phyloP scores from a whole-genome alignment of 495 filamentous ascomycete species.

The Xylaria castorea region DNA sequence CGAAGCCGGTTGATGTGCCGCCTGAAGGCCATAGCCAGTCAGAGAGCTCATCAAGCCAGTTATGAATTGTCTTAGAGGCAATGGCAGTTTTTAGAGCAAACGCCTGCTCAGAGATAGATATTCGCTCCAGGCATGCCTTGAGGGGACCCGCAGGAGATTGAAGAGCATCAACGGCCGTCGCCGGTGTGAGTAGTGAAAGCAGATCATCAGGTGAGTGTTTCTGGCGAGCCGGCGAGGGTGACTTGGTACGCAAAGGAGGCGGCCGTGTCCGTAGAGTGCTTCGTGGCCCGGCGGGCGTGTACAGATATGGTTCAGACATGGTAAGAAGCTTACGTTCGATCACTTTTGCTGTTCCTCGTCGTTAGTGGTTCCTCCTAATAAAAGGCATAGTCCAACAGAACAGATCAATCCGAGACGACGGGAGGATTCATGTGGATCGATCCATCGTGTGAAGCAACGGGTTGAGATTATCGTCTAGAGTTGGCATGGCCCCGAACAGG shows the following conservation, averaged over 20 bases:
- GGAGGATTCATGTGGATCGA: constrained; percentile 16
- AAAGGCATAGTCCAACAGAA: constrained; percentile 16
- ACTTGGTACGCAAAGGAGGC: constrained; percentile 36
- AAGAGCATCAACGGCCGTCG: constrained; percentile 51
- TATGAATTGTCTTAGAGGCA: constrained; percentile 73
- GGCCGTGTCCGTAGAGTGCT: constrained; percentile 35
- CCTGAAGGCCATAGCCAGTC: constrained; percentile 73
- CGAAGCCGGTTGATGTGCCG: constrained; percentile 61
- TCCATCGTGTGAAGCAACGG: constrained; percentile 15
- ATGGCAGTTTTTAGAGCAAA: constrained; percentile 77
- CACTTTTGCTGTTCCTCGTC: constrained; percentile 4
- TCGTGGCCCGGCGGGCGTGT: constrained; percentile 36
- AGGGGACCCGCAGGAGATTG: constrained; percentile 61
- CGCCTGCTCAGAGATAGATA: constrained; percentile 69
- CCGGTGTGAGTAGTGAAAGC: constrained; percentile 50
- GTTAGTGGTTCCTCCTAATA: background rate
- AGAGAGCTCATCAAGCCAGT: constrained; percentile 80
- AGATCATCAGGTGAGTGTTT: constrained; percentile 51
- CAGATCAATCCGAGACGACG: constrained; percentile 15
- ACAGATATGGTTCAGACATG: constrained; percentile 39
- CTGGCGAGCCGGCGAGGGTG: constrained; percentile 44
- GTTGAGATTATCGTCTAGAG: constrained; percentile 12
- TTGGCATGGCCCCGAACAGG: constrained; percentile 24
- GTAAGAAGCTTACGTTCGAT: background rate
- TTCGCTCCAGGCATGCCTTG: constrained; percentile 68